Evolutionary conservation across 176 grass and related monocot genomes (phyloP).

Genomic region (Hyparrhenia diplandra): DNA sequence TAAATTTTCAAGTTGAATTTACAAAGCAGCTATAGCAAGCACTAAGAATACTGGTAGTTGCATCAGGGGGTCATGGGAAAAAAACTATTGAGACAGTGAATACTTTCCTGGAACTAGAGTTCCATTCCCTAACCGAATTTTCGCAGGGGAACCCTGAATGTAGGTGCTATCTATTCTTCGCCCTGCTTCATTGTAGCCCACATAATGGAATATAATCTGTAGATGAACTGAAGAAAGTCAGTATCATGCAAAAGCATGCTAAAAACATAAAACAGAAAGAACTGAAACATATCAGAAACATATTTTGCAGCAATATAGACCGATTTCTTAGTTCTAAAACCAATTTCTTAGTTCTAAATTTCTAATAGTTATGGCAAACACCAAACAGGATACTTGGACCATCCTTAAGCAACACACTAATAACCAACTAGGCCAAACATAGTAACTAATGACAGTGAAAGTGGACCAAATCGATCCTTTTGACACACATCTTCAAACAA

Average conservation of each 20-base stretch:
- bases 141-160: slow-evolving; percentile 81
- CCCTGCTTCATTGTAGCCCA: slow-evolving; percentile 95
- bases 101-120: slow-evolving; percentile 92
- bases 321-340: background rate
- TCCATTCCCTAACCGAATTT: slow-evolving; percentile 94
- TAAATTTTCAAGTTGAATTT: background rate
- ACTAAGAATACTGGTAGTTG: background rate
- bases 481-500: background rate
- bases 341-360: background rate
- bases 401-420: slow-evolving; percentile 10
- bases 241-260: slow-evolving; percentile 20
- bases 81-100: background rate
- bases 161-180: slow-evolving; percentile 98
- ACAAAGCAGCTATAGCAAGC: slow-evolving; percentile 9
- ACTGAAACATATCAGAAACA: background rate
- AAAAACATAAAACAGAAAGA: slow-evolving; percentile 5
- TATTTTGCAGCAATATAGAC: background rate
- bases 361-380: background rate
- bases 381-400: background rate
- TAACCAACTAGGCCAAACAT: slow-evolving; percentile 21
- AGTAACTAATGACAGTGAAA: background rate
- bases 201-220: slow-evolving; percentile 85
- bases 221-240: slow-evolving; percentile 25
- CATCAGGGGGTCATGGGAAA: background rate
- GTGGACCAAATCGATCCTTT: background rate